phyloP scores from a whole-genome alignment of 2,329 filamentous ascomycete genomes.

The Monosporascus sp. region DNA sequence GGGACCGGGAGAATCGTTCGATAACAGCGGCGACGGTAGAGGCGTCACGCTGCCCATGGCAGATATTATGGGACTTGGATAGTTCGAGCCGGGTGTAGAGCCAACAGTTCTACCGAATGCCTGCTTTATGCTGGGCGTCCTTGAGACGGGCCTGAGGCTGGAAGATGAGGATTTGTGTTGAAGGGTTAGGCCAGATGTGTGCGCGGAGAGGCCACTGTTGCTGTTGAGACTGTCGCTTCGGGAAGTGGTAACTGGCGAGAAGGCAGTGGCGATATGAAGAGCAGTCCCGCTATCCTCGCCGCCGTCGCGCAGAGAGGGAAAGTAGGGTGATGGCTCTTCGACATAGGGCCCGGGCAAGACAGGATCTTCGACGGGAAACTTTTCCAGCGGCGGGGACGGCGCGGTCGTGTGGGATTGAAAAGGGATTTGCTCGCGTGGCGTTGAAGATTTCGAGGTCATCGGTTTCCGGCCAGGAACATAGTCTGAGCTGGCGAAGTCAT shows the following conservation, averaged over 20 bases:
- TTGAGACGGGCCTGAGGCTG: constrained; percentile 46
- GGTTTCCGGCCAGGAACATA: constrained; percentile 7
- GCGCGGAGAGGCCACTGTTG: constrained; percentile 26
- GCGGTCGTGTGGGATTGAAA: constrained; percentile 36
- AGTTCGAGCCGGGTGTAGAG: constrained; percentile 58
- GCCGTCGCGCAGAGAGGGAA: constrained; percentile 9
- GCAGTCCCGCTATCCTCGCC: constrained; percentile 10
- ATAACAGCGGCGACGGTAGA: constrained; percentile 68
- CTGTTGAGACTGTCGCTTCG: constrained; percentile 33
- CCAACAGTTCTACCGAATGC: constrained; percentile 45
- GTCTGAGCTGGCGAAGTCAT: background rate
- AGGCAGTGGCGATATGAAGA: constrained; percentile 35
- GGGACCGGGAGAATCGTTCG: constrained; percentile 59
- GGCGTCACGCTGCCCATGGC: constrained; percentile 77
- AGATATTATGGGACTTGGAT: constrained; percentile 69
- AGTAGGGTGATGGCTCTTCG: constrained; percentile 12
- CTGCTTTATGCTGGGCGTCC: constrained; percentile 59
- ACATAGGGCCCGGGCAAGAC: constrained; percentile 3
- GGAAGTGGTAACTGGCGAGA: constrained; percentile 18
- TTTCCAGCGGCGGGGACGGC: constrained; percentile 28
- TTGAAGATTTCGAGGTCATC: constrained; percentile 11
- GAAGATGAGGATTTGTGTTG: constrained; percentile 38
- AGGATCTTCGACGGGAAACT: constrained; percentile 12
- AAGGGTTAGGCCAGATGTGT: constrained; percentile 25
- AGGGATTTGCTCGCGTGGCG: constrained; percentile 21